phyloP scores from a whole-genome alignment of 352 stramenopile species.

The Pythium utonaiense region DNA sequence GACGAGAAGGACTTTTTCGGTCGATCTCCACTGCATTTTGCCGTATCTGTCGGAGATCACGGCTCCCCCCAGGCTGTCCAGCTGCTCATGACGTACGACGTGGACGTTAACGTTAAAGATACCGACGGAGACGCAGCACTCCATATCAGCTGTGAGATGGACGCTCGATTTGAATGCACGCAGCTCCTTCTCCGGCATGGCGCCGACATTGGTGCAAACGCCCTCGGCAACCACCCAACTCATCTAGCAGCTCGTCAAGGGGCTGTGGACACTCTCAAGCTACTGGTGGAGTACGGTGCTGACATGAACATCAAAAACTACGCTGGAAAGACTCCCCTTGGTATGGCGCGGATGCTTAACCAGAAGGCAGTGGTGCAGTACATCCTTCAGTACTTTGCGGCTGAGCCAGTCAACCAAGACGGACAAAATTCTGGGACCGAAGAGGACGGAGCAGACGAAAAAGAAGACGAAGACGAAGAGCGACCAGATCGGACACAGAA shows the following conservation, averaged over 20 bases:
- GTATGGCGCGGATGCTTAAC: constrained; percentile 66
- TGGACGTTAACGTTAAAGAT: constrained; percentile 70
- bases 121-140: constrained; percentile 63
- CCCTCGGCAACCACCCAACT: constrained; percentile 61
- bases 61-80: constrained; percentile 35
- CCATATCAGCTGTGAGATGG: constrained; percentile 52
- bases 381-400: constrained; percentile 54
- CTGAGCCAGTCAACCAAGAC: constrained; percentile 27
- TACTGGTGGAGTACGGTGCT: constrained; percentile 73
- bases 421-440: constrained; percentile 12
- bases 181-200: constrained; percentile 57
- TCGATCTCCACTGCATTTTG: constrained; percentile 67
- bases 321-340: constrained; percentile 67
- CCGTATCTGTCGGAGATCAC: constrained; percentile 28
- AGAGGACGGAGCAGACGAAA: constrained; percentile 2
- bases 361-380: constrained; percentile 57
- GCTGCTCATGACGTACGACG: constrained; percentile 61
- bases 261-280: constrained; percentile 58
- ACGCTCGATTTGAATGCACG: constrained; percentile 48
- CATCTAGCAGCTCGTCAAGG: constrained; percentile 64
- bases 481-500: constrained; percentile 20
- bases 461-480: constrained; percentile 17
- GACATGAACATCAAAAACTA: constrained; percentile 88
- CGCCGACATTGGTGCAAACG: constrained; percentile 49
- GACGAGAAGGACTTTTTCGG: constrained; percentile 68